These are phyloP conservation scores for Tulasnella sp. DNA, from an alignment of 768 basidiomycete genomes.

Conservation along the genomic window DNA sequence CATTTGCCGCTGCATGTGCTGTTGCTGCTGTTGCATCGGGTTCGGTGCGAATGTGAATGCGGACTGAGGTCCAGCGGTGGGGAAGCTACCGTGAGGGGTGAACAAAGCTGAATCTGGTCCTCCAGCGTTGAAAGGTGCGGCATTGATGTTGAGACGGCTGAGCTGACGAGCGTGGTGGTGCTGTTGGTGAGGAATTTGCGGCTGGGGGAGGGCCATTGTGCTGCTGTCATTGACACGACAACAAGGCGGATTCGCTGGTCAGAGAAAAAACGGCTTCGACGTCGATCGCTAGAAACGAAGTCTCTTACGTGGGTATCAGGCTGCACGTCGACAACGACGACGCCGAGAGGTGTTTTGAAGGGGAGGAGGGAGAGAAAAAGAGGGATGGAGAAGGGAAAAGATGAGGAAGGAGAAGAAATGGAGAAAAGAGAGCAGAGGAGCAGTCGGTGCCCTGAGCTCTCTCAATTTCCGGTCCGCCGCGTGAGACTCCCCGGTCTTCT, in stretches of 20 bases:
- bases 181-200: background rate
- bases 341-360: background rate
- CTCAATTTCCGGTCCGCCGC: background rate
- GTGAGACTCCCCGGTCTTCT: background rate
- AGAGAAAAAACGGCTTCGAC: background rate
- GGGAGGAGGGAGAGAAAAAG: background rate
- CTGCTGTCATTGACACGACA: background rate
- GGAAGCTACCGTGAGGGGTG: conserved; percentile 2
- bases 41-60: conserved; percentile 5
- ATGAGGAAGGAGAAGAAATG: background rate
- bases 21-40: conserved; percentile 11
- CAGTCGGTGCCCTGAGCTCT: background rate
- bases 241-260: background rate
- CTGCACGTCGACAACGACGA: background rate
- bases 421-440: background rate
- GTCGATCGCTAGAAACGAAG: background rate
- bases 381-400: background rate
- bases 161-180: conserved; percentile 11
- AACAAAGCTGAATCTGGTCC: background rate
- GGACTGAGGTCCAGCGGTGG: conserved; percentile 1
- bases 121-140: background rate
- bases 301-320: background rate
- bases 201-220: conserved; percentile 7
- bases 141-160: conserved; percentile 3
- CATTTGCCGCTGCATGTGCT: conserved; percentile 1